Evolutionary conservation across 495 filamentous ascomycete species (phyloP).

Genomic region (Apiosordaria backusii): DNA sequence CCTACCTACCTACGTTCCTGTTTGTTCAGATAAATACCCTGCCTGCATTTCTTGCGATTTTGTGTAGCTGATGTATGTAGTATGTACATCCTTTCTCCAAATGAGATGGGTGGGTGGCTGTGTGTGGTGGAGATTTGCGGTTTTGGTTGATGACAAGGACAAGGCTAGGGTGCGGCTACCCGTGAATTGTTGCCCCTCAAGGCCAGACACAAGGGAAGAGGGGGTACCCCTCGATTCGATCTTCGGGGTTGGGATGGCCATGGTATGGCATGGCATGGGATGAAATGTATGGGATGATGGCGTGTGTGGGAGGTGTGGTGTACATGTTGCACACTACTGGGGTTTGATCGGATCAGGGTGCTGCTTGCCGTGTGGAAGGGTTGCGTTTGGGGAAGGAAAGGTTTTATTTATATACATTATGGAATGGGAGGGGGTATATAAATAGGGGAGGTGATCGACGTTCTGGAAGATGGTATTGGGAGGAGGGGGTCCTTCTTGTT

Average conservation of each 20-base stretch:
- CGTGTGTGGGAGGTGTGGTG: not conserved
- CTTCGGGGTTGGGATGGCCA: not conserved
- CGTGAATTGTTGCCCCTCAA: not conserved
- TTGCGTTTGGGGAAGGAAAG: not conserved
- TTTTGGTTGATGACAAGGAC: not conserved
- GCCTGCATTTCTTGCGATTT: not conserved
- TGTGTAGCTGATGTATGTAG: not conserved
- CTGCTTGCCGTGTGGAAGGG: too few species aligned
- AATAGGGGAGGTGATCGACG: not conserved
- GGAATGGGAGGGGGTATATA: not conserved
- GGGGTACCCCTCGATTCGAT: not conserved
- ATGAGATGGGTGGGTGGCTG: not conserved
- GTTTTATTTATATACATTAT: not conserved
- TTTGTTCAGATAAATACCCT: too few species aligned
- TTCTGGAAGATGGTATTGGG: not conserved
- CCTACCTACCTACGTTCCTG: not conserved
- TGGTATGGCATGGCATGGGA: too few species aligned
- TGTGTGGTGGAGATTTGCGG: not conserved
- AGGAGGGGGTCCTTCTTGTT: not conserved
- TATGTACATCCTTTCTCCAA: not conserved
- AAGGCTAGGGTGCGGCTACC: not conserved
- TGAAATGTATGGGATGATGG: not conserved
- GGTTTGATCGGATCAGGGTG: not conserved
- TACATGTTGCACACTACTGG: not conserved
- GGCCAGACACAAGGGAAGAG: not conserved